Percentiles rank a stretch among this genome's conserved stretches.
These are phyloP conservation scores for Arthrobotrys entomopaga DNA, from an alignment of 2,329 filamentous ascomycete genomes.

Conservation along the genomic window DNA sequence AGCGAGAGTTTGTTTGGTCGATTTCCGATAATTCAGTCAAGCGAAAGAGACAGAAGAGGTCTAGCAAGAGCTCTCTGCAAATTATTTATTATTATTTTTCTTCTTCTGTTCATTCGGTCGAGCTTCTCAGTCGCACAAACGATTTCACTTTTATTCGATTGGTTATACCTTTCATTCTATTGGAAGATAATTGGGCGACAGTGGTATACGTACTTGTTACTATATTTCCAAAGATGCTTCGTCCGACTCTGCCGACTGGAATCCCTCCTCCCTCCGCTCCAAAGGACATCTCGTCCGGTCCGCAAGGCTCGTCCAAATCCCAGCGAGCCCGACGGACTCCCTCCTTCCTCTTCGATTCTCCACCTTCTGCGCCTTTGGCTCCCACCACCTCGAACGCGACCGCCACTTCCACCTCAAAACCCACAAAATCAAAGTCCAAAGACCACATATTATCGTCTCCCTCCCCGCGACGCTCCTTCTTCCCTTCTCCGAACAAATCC, in stretches of 20 bases:
- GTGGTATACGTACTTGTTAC: not conserved
- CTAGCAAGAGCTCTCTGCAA: too few relatives aligned
- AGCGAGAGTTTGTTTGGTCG: too few relatives aligned
- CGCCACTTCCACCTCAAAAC: constrained; percentile 45
- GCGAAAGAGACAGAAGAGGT: too few relatives aligned
- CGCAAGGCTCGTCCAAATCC: constrained; percentile 7
- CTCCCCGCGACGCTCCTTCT: constrained; percentile 38
- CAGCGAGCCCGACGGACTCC: constrained; percentile 36
- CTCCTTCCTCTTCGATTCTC: constrained; percentile 54
- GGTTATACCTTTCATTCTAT: too few relatives aligned
- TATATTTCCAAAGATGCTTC: constrained; percentile 26
- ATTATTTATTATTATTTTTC: too few relatives aligned
- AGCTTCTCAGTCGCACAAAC: too few relatives aligned
- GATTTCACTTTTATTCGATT: too few relatives aligned
- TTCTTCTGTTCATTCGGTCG: too few relatives aligned
- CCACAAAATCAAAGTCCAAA: constrained; percentile 43
- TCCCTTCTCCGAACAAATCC: constrained; percentile 44
- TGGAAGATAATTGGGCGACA: too few relatives aligned
- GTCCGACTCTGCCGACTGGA: constrained; percentile 43
- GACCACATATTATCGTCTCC: constrained; percentile 37
- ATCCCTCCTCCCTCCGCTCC: constrained; percentile 37
- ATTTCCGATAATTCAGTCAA: too few relatives aligned
- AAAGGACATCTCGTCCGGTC: constrained; percentile 33
- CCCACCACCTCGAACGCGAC: constrained; percentile 53
- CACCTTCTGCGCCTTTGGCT: constrained; percentile 47